Base-by-base conservation (phyloP, 306 rosid genomes). In the Fagus crenata region DNA sequence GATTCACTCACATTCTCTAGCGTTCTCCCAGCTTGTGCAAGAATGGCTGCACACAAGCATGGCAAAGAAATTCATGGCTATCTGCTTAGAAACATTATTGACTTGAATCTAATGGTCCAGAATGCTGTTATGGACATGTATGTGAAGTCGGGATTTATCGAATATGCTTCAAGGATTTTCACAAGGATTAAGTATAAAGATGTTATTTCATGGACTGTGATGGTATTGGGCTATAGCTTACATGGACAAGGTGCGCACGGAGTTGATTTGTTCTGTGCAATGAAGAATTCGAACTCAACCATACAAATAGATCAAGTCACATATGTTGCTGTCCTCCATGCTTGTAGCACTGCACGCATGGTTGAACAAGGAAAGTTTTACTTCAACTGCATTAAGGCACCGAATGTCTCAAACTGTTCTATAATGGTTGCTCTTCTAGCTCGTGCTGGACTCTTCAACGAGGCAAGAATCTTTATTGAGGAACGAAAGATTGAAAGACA, bases 81-180 rank as follows among this genome's bases (percentile, higher is more conserved):
- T 81, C 72, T 90, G 84, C 85, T 92, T 74, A 84, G 91, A 67
- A 85, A 78, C 69, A 67, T 82, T 43, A 43, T 84, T 15, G 67
- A 46, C 32, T 73, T 81, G 80, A 89, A 89, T 79, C 81, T 82
- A 53, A 77, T 78, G n/a, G 87, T 89, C 58, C 79, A 71, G 67
- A 92, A 92, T 83, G 90, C 97, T 46, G 73, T 89, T 7, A 81
- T 82, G 74, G 97, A 92, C 54, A 88, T 87, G 95, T 88, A 92
- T 78, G 91, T 80, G 8, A 90, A 90, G 78, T 87, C 95, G 6
- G 97, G 95, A 73, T 86, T 22, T 58, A 80, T 89, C 15, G 71
- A 81, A 56, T 79, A 74, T 49, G 90, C 97, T 60, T 79, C 67
- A 36, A 85, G 81, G 80, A 61, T 84, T n/a, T 92, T 92, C 67